phyloP scores from a whole-genome alignment of 2,329 filamentous ascomycete species.

The Lomentospora prolificans region DNA sequence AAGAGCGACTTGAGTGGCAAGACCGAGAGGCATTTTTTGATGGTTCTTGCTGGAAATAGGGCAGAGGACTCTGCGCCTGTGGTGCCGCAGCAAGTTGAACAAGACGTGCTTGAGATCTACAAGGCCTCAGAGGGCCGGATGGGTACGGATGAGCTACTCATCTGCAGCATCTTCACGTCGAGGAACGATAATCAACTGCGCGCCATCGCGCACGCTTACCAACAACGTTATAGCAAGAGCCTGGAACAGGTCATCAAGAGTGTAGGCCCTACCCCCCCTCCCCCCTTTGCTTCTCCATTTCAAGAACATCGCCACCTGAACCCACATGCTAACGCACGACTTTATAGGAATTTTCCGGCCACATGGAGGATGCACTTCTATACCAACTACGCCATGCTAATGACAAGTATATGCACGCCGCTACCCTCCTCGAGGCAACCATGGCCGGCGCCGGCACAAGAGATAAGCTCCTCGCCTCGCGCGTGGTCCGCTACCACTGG shows the following conservation, averaged over 20 bases:
- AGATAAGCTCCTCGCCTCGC: conserved; percentile 65
- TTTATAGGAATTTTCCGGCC: conserved; percentile 67
- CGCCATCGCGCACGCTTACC: conserved; percentile 68
- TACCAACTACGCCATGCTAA: conserved; percentile 67
- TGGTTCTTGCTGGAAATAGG: conserved; percentile 65
- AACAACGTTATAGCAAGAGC: conserved; percentile 57
- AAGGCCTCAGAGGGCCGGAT: conserved; percentile 63
- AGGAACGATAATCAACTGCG: conserved; percentile 76
- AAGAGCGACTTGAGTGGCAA: conserved; percentile 74
- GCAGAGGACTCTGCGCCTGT: conserved; percentile 71
- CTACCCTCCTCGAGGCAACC: conserved; percentile 67
- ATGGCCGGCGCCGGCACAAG: conserved; percentile 87
- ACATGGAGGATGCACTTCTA: conserved; percentile 80
- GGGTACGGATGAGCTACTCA: conserved; percentile 64
- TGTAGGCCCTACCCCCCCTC: conserved; percentile 29
- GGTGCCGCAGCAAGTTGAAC: conserved; percentile 61
- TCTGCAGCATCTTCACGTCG: conserved; percentile 68
- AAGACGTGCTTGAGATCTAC: conserved; percentile 68
- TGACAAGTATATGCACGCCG: conserved; percentile 79
- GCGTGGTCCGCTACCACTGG: conserved; percentile 81
- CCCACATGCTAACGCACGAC: neutral
- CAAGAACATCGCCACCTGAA: no score
- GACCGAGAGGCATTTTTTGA: conserved; percentile 75
- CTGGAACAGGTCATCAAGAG: conserved; percentile 67
- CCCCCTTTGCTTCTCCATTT: neutral